These are phyloP conservation scores for Amniculicola lignicola DNA, from an alignment of 495 filamentous ascomycete genomes.

Conservation along the genomic window DNA sequence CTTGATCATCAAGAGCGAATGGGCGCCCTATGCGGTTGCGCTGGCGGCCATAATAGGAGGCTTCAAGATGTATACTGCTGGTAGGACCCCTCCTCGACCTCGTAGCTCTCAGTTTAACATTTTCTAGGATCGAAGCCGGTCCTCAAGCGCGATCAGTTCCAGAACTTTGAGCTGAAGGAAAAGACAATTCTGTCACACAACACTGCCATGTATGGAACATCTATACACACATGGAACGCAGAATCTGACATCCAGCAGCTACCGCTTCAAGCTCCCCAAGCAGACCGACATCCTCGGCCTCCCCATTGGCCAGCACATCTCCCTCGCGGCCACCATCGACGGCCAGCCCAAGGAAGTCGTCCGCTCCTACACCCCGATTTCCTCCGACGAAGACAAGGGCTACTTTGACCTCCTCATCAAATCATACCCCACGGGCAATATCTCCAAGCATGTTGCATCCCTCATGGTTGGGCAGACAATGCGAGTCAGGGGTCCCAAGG, in stretches of 20 bases:
- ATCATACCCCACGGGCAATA: constrained; percentile 94
- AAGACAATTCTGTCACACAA: constrained; percentile 95
- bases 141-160: constrained; percentile 82
- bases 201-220: constrained; percentile 71
- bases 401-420: constrained; percentile 97
- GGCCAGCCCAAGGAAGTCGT: constrained; percentile 81
- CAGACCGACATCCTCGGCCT: constrained; percentile 82
- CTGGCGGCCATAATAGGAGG: constrained; percentile 58
- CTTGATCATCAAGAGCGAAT: constrained; percentile 75
- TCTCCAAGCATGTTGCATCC: constrained; percentile 81
- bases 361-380: constrained; percentile 95
- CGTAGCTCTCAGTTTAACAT: constrained; percentile 18
- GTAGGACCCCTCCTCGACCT: constrained; percentile 46
- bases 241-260: constrained; percentile 50
- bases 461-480: constrained; percentile 82
- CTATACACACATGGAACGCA: background rate
- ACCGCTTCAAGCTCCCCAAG: constrained; percentile 81
- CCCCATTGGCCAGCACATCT: constrained; percentile 98
- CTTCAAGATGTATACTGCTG: constrained; percentile 59
- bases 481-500: constrained; percentile 88
- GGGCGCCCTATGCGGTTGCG: constrained; percentile 66
- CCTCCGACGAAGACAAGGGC: constrained; percentile 84
- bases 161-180: constrained; percentile 83
- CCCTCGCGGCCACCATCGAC: constrained; percentile 76
- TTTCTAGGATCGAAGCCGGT: constrained; percentile 68